Conservation (phyloP, 768 basidiomycete genomes). For the Naematelia aurantialba region DNA sequence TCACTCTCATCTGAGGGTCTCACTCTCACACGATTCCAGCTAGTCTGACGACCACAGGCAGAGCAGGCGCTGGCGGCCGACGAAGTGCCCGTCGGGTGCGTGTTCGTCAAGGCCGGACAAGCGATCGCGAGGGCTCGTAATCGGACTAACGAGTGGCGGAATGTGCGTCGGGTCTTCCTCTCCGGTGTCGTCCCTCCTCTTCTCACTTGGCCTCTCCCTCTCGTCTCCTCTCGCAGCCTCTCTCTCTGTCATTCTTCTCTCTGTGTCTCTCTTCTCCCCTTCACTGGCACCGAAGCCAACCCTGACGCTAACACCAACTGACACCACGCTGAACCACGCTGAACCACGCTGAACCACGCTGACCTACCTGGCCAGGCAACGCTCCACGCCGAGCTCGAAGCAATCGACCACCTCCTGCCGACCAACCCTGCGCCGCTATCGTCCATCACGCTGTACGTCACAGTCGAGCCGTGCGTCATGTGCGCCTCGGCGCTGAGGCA, state of each 20-base stretch:
- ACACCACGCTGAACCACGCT: too few relatives aligned
- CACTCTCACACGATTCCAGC: too few relatives aligned
- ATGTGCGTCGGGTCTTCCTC: constrained; percentile 57
- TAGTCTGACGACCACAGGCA: too few relatives aligned
- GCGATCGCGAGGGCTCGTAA: constrained; percentile 86
- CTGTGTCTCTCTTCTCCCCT: background rate
- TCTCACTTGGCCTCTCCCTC: background rate
- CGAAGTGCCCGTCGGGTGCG: constrained; percentile 95
- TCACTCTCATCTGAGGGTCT: too few relatives aligned
- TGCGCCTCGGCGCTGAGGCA: constrained; percentile 94
- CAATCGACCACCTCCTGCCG: constrained; percentile 80
- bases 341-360: too few relatives aligned
- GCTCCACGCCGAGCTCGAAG: constrained; percentile 94
- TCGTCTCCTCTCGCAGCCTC: background rate
- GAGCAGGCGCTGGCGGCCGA: constrained; percentile 72
- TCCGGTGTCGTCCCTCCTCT: background rate
- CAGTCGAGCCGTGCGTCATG: constrained; percentile 99
- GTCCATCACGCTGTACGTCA: constrained; percentile 85
- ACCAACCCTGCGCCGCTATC: constrained; percentile 66
- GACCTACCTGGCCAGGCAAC: too few relatives aligned
- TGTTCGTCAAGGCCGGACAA: constrained; percentile 75
- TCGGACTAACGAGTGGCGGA: constrained; percentile 86
- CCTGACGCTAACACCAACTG: too few relatives aligned
- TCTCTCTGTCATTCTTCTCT: background rate
- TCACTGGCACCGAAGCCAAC: too few relatives aligned